Base-by-base conservation (phyloP, 352 stramenopile species). In the Globisporangium rhizosaccharum region DNA sequence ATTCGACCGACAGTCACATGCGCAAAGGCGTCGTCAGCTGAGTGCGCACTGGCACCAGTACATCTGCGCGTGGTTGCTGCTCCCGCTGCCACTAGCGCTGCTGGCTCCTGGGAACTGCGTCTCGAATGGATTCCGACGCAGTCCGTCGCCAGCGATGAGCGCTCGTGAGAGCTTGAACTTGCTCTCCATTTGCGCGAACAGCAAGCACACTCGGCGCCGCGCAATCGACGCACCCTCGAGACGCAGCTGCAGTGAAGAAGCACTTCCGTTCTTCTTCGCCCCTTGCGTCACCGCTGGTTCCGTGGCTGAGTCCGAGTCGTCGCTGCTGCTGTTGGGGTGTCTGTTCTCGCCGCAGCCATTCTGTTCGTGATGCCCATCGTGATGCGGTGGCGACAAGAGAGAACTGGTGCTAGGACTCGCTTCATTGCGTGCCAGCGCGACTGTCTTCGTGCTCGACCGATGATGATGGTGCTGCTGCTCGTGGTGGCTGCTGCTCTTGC, bases 31-130 rank as follows among this genome's bases (percentile, higher is more conserved):
- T 10, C 5, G 15, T 83, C 56, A 88, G 52, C 64, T 81, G 51
- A 87, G 67, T 17, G 62, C 63, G 57, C 79, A 88, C 58, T 88
- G 69, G 42, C 79, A 88, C 79, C 76, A 88, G 70, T 82, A 75
- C n/a, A 85, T 59, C 50, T 57, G 50, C 20, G 50, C 23, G 39
- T 57, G 30, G 20, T 25, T 59, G 28, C 48, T 61, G 28, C 28
- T 33, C 28, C 28, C 28, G 2, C 28, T 1, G 2, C 28, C 28
- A 33, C 57, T 44, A 8, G 55, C 9, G 20, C 37, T 59, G 41
- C 44, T 53, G 23, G 11, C 5, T 9, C 26, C 50, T n/a, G 44
- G 41, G 26, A 65, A 49, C 30, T 68, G 66, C 20, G 52, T 37
- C 63, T 80, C 65, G 28, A 83, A 81, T 2, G 70, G 69, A 42